phyloP scores from a whole-genome alignment of 805 yeast genomes.

The Metschnikowia continentalis region DNA sequence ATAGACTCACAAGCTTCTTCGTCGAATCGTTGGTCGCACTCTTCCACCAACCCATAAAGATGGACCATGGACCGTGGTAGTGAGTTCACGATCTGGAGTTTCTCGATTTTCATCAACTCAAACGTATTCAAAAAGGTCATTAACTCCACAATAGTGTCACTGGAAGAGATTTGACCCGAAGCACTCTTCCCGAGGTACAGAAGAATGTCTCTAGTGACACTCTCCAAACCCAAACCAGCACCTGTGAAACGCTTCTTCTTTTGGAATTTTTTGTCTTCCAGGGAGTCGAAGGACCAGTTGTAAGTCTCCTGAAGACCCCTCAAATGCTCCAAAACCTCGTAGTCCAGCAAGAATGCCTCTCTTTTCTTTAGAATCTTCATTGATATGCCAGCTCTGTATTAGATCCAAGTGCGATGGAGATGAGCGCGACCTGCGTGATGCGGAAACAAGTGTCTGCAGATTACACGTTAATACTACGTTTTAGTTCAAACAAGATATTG shows the following conservation, averaged over 20 bases:
- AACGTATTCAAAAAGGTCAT: slow-evolving; percentile 46
- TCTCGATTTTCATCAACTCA: slow-evolving; percentile 74
- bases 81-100: slow-evolving; percentile 75
- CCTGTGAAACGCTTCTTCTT: slow-evolving; percentile 29
- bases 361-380: slow-evolving; percentile 48
- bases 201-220: slow-evolving; percentile 45
- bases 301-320: slow-evolving; percentile 43
- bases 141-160: slow-evolving; percentile 30
- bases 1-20: slow-evolving; percentile 62
- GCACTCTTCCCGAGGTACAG: slow-evolving; percentile 35
- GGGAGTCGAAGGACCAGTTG: slow-evolving; percentile 41
- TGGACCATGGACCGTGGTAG: slow-evolving; percentile 79
- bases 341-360: slow-evolving; percentile 59
- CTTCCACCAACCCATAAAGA: slow-evolving; percentile 78
- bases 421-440: slow-evolving; percentile 1
- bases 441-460: neutral
- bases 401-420: slow-evolving; percentile 1
- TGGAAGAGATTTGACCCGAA: slow-evolving; percentile 19
- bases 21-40: slow-evolving; percentile 82
- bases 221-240: slow-evolving; percentile 46
- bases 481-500: neutral
- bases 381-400: slow-evolving; percentile 3
- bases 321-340: slow-evolving; percentile 58
- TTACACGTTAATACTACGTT: neutral
- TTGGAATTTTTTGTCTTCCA: slow-evolving; percentile 25